phyloP scores from a whole-genome alignment of 352 stramenopile species.

The Phytophthora colocasiae region DNA sequence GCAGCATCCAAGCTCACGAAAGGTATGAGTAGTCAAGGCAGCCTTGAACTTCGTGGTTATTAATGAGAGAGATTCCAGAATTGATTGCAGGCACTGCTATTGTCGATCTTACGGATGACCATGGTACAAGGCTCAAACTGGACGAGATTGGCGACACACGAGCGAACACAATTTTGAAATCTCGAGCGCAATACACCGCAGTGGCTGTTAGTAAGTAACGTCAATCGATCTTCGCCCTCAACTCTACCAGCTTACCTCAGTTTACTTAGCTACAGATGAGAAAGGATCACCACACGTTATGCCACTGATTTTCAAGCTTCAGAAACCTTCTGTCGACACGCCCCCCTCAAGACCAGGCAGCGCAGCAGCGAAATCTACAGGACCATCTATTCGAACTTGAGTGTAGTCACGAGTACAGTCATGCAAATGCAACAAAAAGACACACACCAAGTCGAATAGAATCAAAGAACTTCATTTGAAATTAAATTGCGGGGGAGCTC shows the following conservation, averaged over 20 bases:
- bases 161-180: constrained; percentile 52
- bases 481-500: constrained; percentile 30
- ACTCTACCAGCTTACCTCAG: neutral
- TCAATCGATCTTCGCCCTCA: neutral
- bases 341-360: constrained; percentile 16
- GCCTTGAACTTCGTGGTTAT: neutral
- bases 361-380: constrained; percentile 22
- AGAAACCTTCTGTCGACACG: constrained; percentile 14
- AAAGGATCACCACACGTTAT: constrained; percentile 43
- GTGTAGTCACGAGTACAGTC: too few species aligned
- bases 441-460: constrained; percentile 5
- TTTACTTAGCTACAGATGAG: constrained; percentile 36
- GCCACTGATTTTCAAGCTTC: constrained; percentile 50
- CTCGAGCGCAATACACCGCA: constrained; percentile 54
- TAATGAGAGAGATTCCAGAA: constrained; percentile 38
- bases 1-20: constrained; percentile 55
- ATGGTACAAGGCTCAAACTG: constrained; percentile 52
- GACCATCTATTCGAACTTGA: constrained; percentile 11
- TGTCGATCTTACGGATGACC: constrained; percentile 64
- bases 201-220: constrained; percentile 60
- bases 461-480: constrained; percentile 28
- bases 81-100: constrained; percentile 42
- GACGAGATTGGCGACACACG: constrained; percentile 46
- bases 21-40: constrained; percentile 32
- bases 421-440: too few species aligned